These are phyloP conservation scores for Mayamaea pseudoterrestris DNA, from an alignment of 108 stramenopile genomes.

Conservation along the genomic window DNA sequence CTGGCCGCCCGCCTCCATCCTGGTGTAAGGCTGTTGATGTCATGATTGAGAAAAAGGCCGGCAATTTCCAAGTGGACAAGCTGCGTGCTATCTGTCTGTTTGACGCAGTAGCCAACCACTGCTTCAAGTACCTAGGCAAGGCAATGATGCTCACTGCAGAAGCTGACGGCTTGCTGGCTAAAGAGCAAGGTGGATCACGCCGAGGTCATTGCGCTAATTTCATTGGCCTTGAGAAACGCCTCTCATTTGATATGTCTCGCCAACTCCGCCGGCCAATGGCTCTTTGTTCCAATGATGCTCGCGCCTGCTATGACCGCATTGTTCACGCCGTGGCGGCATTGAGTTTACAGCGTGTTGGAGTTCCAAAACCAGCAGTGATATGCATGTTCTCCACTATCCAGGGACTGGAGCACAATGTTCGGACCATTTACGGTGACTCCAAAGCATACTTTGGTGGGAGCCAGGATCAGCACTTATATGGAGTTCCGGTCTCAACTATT, in stretches of 20 bases:
- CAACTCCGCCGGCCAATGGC: neutral
- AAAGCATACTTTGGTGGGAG: neutral
- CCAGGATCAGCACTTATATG: neutral
- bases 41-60: conserved; percentile 7
- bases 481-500: neutral
- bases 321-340: conserved; percentile 6
- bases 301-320: conserved; percentile 13
- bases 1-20: conserved; percentile 1
- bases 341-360: conserved; percentile 6
- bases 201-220: neutral
- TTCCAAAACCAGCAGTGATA: neutral
- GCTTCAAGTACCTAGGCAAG: conserved; percentile 3
- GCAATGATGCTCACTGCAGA: neutral
- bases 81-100: conserved; percentile 2
- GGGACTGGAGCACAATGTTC: conserved; percentile 5
- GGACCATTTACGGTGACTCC: conserved; percentile 7
- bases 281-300: conserved; percentile 10
- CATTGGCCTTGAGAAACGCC: conserved; percentile 2
- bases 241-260: conserved; percentile 5
- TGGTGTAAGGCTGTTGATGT: conserved; percentile 1
- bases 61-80: neutral
- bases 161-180: neutral
- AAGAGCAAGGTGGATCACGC: conserved; percentile 3
- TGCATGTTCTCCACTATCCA: conserved; percentile 8
- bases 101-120: conserved; percentile 6